Percentiles rank a stretch among this genome's conserved stretches.
phyloP scores from a whole-genome alignment of 2,329 filamentous ascomycete genomes.

The Beauveria australis region DNA sequence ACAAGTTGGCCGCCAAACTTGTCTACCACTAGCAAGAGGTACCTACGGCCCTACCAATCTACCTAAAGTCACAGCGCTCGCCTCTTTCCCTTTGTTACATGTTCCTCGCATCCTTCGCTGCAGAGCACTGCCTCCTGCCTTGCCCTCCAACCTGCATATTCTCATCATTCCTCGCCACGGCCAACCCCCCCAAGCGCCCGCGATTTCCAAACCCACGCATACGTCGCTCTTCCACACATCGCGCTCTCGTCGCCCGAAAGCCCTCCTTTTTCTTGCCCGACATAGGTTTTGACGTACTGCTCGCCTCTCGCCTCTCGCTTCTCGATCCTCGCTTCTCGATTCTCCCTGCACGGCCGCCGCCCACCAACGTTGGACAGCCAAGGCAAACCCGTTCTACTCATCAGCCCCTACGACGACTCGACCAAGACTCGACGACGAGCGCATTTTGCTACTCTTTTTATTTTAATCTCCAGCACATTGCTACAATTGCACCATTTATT shows the following conservation, averaged over 20 bases:
- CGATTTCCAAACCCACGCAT: neutral
- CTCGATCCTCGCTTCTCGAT: neutral
- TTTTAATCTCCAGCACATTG: neutral
- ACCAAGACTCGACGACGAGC: neutral
- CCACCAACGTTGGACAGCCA: neutral
- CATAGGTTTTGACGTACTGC: neutral
- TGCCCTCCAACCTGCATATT: conserved; percentile 1
- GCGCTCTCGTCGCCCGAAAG: neutral
- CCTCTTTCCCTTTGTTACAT: neutral
- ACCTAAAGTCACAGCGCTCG: neutral
- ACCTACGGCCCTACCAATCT: too few species aligned
- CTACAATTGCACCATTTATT: neutral
- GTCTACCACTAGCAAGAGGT: neutral
- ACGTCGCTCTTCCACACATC: neutral
- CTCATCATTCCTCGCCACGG: neutral
- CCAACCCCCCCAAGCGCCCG: neutral
- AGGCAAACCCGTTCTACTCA: neutral
- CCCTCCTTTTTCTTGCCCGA: neutral
- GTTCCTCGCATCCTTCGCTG: neutral
- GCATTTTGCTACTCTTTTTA: neutral
- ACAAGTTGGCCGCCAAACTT: too few species aligned
- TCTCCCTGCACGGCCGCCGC: neutral
- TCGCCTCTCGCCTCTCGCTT: neutral
- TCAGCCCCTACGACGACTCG: neutral
- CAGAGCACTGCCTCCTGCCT: neutral